These are phyloP conservation scores for Ciborinia camelliae DNA, from an alignment of 2,329 filamentous ascomycete genomes.

Conservation along the genomic window DNA sequence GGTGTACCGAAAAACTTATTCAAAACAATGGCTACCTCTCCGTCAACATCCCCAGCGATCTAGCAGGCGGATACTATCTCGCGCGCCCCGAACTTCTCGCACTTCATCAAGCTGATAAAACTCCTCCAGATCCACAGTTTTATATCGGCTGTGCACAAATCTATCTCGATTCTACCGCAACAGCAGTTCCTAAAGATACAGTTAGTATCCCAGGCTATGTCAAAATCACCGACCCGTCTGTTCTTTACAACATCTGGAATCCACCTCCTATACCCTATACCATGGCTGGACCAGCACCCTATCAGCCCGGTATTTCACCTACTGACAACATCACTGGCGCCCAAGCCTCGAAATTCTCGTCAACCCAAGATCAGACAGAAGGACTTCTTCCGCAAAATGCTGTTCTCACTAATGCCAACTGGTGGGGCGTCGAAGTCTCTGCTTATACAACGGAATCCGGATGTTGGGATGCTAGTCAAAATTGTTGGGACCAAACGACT, in stretches of 20 bases:
- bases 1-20: constrained; percentile 70
- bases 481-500: constrained; percentile 57
- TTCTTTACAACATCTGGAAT: constrained; percentile 64
- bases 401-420: constrained; percentile 66
- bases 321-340: neutral
- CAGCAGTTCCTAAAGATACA: constrained; percentile 48
- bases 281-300: constrained; percentile 52
- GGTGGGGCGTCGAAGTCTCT: constrained; percentile 62
- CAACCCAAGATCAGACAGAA: constrained; percentile 40
- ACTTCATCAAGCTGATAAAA: constrained; percentile 58
- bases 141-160: constrained; percentile 71
- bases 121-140: constrained; percentile 62
- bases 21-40: constrained; percentile 61
- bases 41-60: constrained; percentile 56
- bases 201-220: constrained; percentile 68
- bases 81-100: constrained; percentile 67
- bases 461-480: constrained; percentile 56
- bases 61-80: constrained; percentile 67
- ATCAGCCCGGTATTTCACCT: constrained; percentile 22
- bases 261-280: constrained; percentile 50
- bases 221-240: constrained; percentile 48
- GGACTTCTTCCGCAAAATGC: constrained; percentile 55
- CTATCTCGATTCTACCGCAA: constrained; percentile 52
- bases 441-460: constrained; percentile 52
- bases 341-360: constrained; percentile 8